Evolutionary conservation across 306 rosid species (phyloP), one percentile per base, ranked within the genome.

Genomic region (Spatholobus suberectus): DNA sequence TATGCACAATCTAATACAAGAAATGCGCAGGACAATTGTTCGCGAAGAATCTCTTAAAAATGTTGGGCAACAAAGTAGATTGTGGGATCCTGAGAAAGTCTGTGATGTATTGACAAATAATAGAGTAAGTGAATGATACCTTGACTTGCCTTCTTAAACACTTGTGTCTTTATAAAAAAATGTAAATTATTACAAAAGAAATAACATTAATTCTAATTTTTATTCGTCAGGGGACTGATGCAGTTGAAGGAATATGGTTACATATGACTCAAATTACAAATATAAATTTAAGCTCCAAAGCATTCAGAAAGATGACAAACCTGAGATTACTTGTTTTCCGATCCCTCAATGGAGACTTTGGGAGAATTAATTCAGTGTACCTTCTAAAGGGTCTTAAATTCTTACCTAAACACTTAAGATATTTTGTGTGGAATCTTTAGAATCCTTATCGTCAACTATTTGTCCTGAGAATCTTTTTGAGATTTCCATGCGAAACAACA

Each of bases 251-350:
- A 9, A 77, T 77, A 6, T 0, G 47, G 0, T 18, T 77, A 7
- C 20, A 83, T 61, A 20, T 6, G 10, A 18, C 18, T 27, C 15
- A 52, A 29, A 26, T 8, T 27, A 3, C 5, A n/a, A 0, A 29
- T 29, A 4, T 63, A 18, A 21, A 9, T 12, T n/a, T 71, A 11
- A 70, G n/a, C 5, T 9, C 1, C 5, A 15, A 35, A 7, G 21
- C 55, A 5, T 77, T 83, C 2, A 11, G 1, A 5, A 72, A 62
- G 27, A 83, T 83, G 83, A 1, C 17, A 3, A 77, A 77, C 9
- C 49, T 77, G 0, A 77, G 68, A 37, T 1, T 83, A 5, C 59
- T 70, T 58, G 79, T 41, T 58, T 23, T 76, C 0, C 13, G 5
- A 54, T 32, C 9, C 34, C 2, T 0, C 35, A 21, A 20, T 11